Evolutionary conservation across 805 yeast species (phyloP), one percentile per base, ranked within the genome.

Genomic region (Metschnikowia arizonensis): DNA sequence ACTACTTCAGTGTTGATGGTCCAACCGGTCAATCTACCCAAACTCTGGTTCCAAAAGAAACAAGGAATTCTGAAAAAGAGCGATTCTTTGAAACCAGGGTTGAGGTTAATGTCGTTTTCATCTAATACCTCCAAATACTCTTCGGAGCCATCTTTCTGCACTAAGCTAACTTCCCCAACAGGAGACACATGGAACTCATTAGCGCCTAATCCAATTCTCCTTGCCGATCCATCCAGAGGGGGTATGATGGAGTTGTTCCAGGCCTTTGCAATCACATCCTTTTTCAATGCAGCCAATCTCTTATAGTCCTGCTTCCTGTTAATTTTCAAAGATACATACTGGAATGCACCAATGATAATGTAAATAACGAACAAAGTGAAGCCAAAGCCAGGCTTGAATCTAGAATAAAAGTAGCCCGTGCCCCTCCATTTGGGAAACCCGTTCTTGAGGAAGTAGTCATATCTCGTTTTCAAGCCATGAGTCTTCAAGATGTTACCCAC

Each of bases 381-480:
- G 9, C 74, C 53, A 26, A 77, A 60, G 32, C 84, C 83, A 18
- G 89, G 97, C 57, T 83, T 77, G 74, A 73, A 88, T 63, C 82
- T 75, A 58, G 78, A 61, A 61, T 84, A 79, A 50, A 72, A 72
- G 70, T 85, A 79, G 43, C 79, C 87, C 17, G 81, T 74, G 12
- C 82, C 87, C 47, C 81, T 81, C 77, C 85, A 88, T 50, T 75
- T 73, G 5, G 99, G 98, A 66, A 93, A 91, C 6, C 98, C 97
- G 54, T 79, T 77, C 34, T 78, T 72, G 44, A 86, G 69, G 65
- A 87, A 93, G 63, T 80, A 89, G 63, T 93, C 98, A 63, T 93
- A 93, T 6, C 88, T 74, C 50, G 82, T 78, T 47, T 73, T 73
- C 44, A 79, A 77, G 19, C 77, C 66, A 18, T 58, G 61, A 45